Evolutionary conservation across 768 basidiomycete species (phyloP).

Genomic region (Melanogaster broomeanus): DNA sequence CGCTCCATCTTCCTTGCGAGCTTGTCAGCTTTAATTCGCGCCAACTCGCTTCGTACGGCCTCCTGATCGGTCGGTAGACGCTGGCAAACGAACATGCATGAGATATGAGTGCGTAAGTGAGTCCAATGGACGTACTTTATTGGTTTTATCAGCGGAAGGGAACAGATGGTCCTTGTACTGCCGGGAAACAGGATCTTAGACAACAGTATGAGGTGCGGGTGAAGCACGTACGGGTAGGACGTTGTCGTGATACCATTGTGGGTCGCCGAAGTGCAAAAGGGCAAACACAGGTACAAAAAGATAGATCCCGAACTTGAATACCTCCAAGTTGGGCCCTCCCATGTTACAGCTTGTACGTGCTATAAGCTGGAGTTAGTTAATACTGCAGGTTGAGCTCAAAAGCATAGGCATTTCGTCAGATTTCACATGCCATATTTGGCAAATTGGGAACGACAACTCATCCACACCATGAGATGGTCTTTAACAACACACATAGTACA

Average conservation of each 20-base stretch:
- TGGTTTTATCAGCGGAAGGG: constrained; percentile 58
- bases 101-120: constrained; percentile 3
- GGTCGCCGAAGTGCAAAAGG: constrained; percentile 85
- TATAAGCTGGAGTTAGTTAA: no score
- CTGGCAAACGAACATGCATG: constrained; percentile 32
- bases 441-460: no score
- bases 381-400: no score
- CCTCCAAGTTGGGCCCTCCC: constrained; percentile 82
- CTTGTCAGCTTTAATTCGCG: constrained; percentile 68
- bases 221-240: constrained; percentile 66
- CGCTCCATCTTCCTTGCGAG: constrained; percentile 45
- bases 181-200: background rate
- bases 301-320: constrained; percentile 88
- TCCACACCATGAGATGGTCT: no score
- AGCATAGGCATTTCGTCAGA: no score
- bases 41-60: constrained; percentile 67
- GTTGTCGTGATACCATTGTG: constrained; percentile 78
- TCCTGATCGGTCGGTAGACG: constrained; percentile 66
- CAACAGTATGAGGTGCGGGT: background rate
- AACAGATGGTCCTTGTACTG: constrained; percentile 78
- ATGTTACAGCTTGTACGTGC: constrained; percentile 48
- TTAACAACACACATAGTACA: background rate
- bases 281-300: constrained; percentile 82
- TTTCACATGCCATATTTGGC: no score
- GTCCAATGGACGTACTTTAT: constrained; percentile 41